A percentile compares a stretch with the other conserved stretches of the same genome.
These are phyloP conservation scores for Cercis canadensis DNA, from an alignment of 306 rosid species.

Conservation along the genomic window DNA sequence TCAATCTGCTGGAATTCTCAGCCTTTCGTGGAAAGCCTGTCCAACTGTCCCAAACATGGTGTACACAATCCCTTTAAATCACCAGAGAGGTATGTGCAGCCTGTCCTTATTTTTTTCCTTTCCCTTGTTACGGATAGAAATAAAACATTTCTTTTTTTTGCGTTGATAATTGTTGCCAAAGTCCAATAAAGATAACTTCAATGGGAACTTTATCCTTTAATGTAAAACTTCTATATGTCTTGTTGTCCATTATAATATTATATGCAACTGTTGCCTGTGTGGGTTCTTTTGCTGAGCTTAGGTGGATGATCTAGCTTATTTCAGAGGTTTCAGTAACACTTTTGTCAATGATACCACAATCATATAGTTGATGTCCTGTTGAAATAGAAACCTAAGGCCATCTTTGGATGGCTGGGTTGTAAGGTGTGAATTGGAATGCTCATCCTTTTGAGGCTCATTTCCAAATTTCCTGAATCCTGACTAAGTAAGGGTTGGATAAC, in stretches of 20 bases:
- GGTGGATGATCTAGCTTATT: conserved; percentile 18
- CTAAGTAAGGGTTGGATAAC: conserved; percentile 2
- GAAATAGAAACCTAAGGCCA: conserved; percentile 18
- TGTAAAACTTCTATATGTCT: background rate
- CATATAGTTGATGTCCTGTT: conserved; percentile 20
- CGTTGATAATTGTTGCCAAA: background rate
- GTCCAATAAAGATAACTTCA: background rate
- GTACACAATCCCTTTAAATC: conserved; percentile 95
- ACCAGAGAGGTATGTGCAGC: conserved; percentile 80
- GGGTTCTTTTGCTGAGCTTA: background rate
- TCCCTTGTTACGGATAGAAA: background rate
- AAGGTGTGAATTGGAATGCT: conserved; percentile 17
- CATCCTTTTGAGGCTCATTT: conserved; percentile 12
- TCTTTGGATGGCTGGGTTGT: conserved; percentile 31
- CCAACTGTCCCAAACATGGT: conserved; percentile 94
- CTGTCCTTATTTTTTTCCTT: conserved; percentile 16
- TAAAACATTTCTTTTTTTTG: background rate
- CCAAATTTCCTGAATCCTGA: background rate
- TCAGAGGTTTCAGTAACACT: background rate
- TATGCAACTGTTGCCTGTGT: background rate
- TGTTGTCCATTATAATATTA: conserved; percentile 12
- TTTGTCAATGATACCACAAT: background rate
- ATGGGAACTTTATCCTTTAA: background rate
- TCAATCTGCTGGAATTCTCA: conserved; percentile 43
- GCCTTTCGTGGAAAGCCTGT: conserved; percentile 91